Percentiles rank a stretch among this genome's conserved stretches.
Evolutionary conservation across 192 early-diverging fungal species (phyloP).

Genomic region (Linnemannia hyalina): DNA sequence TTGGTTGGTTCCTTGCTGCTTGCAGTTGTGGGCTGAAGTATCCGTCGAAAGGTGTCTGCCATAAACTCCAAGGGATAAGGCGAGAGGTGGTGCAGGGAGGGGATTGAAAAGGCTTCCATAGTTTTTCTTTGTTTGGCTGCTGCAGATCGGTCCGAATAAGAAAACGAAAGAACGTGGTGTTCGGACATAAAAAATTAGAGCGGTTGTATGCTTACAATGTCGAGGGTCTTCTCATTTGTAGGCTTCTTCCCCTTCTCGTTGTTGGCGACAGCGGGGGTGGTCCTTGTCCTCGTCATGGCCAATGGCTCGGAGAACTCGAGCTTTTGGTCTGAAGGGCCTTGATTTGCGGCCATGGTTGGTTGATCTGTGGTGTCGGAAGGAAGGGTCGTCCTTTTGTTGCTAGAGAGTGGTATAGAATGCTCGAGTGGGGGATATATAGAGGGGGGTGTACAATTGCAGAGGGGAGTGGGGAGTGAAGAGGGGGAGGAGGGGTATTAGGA

Average conservation of each 20-base stretch:
- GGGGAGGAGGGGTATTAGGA: neutral
- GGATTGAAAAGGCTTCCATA: neutral
- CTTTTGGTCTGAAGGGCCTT: constrained; percentile 1
- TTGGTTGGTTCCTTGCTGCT: no score
- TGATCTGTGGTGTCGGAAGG: no score
- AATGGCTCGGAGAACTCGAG: constrained; percentile 27
- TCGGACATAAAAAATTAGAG: neutral
- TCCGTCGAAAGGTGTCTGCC: neutral
- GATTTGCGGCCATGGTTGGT: neutral
- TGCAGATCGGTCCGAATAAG: constrained; percentile 2
- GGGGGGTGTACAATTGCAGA: neutral
- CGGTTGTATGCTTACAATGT: constrained; percentile 62
- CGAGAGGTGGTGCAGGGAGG: neutral
- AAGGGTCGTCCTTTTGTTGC: neutral
- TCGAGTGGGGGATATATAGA: neutral
- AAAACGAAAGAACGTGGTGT: neutral
- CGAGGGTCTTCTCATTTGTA: constrained; percentile 57
- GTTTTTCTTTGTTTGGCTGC: neutral
- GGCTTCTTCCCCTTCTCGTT: constrained; percentile 15
- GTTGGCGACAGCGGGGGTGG: neutral
- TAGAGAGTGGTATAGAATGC: neutral
- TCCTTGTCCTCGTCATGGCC: constrained; percentile 45
- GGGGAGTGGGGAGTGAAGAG: neutral
- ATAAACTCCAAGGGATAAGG: neutral
- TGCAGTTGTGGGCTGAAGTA: neutral